Base-by-base conservation (phyloP, 2,329 filamentous ascomycete species). In the Didymella glomerata region DNA sequence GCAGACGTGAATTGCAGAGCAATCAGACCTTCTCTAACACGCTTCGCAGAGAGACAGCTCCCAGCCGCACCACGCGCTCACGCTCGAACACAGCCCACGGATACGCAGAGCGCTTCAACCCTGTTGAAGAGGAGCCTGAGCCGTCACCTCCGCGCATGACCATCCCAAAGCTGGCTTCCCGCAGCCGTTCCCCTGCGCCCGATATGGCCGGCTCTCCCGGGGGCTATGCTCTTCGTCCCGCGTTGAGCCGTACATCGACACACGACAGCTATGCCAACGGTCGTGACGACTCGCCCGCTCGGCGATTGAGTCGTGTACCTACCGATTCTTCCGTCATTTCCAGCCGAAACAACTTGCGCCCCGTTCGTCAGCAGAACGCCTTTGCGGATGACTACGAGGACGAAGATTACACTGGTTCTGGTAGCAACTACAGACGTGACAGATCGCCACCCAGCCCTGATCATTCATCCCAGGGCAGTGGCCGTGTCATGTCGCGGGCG, bases 1-100 rank as follows among this genome's bases (percentile, higher is more conserved):
- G 82, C 36, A 62, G 16, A 18, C 10, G 22, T 1, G 10, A 34
- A 46, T 6, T 18, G 40, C 46, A 13, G 7, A 27, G 25, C 27
- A 8, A 4, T 5, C 34, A 4, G 27, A 20, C 41, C 18, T 3
- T 10, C 44, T 52, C 68, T 73, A 57, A 75, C 66, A 48, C 38
- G 27, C 42, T 14, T 32, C 22, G 40, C 66, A 74, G 72, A 61
- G 70, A 76, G 54, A 61, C 72, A 36, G 66, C 60, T 11, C 54
- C 65, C 38, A 62, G 79, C 48, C 83, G 81, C 45, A 75, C 76
- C 30, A 75, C 78, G 16, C 82, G 87, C 62, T 84, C 86, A 57
- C 83, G 87, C 50, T 87, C 86, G 45, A 88, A 86, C 69, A 89
- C 87, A 13, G 85, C 86, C 22, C 85, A 88, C 71, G 87, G 86